Percentiles rank a stretch among this genome's conserved stretches.
phyloP scores from a whole-genome alignment of 2,329 filamentous ascomycete genomes.

The Sarocladium strictum region DNA sequence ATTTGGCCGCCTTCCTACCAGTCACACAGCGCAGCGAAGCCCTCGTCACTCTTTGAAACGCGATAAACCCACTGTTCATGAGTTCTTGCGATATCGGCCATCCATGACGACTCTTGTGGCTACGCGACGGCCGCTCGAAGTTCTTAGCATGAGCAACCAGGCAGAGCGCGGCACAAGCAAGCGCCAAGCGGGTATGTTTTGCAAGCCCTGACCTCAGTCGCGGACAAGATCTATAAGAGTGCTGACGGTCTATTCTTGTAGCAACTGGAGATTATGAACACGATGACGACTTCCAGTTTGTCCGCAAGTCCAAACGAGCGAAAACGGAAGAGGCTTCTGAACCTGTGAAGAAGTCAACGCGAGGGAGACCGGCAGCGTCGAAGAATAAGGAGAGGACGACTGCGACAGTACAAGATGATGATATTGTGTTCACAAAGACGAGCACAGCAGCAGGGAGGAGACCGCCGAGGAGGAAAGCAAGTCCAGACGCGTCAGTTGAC shows the following conservation, averaged over 20 bases:
- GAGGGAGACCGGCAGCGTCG: slow-evolving; percentile 21
- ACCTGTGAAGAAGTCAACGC: slow-evolving; percentile 34
- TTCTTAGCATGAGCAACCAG: slow-evolving; percentile 64
- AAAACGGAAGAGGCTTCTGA: slow-evolving; percentile 46
- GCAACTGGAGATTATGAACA: slow-evolving; percentile 54
- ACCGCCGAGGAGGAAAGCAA: slow-evolving; percentile 33
- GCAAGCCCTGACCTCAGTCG: neutral
- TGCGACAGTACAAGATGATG: slow-evolving; percentile 9
- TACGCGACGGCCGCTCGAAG: slow-evolving; percentile 58
- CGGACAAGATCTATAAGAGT: neutral
- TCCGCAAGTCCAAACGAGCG: slow-evolving; percentile 58
- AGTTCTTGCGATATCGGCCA: slow-evolving; percentile 29
- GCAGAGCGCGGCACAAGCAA: slow-evolving; percentile 57
- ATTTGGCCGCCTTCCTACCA: slow-evolving; percentile 13
- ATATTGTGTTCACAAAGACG: slow-evolving; percentile 17
- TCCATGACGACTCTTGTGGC: slow-evolving; percentile 67
- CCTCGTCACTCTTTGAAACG: neutral
- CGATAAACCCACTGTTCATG: neutral
- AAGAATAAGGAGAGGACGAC: slow-evolving; percentile 28
- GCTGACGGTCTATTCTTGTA: slow-evolving; percentile 19
- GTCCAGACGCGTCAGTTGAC: slow-evolving; percentile 30
- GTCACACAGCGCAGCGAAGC: slow-evolving; percentile 9
- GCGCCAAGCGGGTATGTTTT: slow-evolving; percentile 54
- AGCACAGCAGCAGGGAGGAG: slow-evolving; percentile 21
- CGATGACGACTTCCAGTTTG: slow-evolving; percentile 72